Conservation (phyloP, 2,329 filamentous ascomycete species). For the Aurifilum marmelostoma region DNA sequence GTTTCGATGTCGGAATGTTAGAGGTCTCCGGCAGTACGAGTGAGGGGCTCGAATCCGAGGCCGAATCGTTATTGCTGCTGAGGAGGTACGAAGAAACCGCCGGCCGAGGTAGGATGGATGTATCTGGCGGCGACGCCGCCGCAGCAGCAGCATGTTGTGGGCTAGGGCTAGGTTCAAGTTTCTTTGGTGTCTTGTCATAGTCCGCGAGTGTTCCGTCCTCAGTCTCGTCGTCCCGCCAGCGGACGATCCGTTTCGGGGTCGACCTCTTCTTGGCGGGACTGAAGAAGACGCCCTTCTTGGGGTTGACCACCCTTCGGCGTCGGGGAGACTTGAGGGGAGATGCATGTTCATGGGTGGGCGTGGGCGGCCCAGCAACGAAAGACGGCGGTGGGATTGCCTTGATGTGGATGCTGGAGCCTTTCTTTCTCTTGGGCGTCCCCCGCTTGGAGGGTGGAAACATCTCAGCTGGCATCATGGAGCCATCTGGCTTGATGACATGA, state of each 20-base stretch:
- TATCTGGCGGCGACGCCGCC: constrained; percentile 48
- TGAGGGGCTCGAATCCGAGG: constrained; percentile 61
- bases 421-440: constrained; percentile 79
- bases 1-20: constrained; percentile 51
- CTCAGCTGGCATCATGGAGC: constrained; percentile 63
- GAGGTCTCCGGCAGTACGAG: constrained; percentile 56
- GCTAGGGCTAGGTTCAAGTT: constrained; percentile 61
- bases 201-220: constrained; percentile 85
- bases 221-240: constrained; percentile 88
- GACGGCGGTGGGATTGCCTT: constrained; percentile 51
- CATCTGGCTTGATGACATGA: constrained; percentile 90
- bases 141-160: constrained; percentile 32
- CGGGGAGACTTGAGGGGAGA: constrained; percentile 79
- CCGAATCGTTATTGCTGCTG: constrained; percentile 54
- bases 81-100: constrained; percentile 57
- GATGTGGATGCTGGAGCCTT: constrained; percentile 46
- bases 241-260: constrained; percentile 73
- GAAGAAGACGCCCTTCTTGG: constrained; percentile 74
- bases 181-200: constrained; percentile 87
- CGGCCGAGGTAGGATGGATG: constrained; percentile 49
- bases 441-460: constrained; percentile 70
- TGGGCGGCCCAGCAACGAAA: constrained; percentile 34
- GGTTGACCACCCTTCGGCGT: constrained; percentile 68
- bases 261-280: constrained; percentile 80
- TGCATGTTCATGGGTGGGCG: constrained; percentile 30